Conservation (phyloP, 2,329 filamentous ascomycete species). For the Blastomyces silverae region DNA sequence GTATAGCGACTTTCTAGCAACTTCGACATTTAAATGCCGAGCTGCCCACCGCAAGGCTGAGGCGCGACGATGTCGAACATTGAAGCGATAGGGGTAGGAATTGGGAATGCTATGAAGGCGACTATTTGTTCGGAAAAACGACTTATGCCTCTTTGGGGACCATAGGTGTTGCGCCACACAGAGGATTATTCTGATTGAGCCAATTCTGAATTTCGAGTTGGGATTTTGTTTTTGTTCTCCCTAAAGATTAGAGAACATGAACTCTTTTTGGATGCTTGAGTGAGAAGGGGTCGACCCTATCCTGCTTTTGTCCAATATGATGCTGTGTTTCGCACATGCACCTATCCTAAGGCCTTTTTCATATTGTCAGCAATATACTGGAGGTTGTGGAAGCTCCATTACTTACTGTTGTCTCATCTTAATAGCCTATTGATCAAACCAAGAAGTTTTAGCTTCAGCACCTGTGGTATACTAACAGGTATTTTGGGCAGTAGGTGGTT, state of each 20-base stretch:
- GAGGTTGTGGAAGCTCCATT: background rate
- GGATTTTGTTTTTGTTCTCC: background rate
- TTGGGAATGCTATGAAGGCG: slow-evolving; percentile 9
- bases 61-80: slow-evolving; percentile 5
- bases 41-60: slow-evolving; percentile 15
- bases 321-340: background rate
- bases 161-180: slow-evolving; percentile 12
- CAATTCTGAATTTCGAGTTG: too few relatives aligned
- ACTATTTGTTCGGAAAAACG: slow-evolving; percentile 13
- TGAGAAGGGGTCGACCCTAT: background rate
- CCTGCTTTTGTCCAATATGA: background rate
- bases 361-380: background rate
- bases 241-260: background rate
- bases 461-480: background rate
- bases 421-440: background rate
- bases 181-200: slow-evolving; percentile 15
- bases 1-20: slow-evolving; percentile 11
- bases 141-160: slow-evolving; percentile 6
- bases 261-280: background rate
- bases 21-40: slow-evolving; percentile 1
- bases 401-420: background rate
- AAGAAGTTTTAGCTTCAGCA: background rate
- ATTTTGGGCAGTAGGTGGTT: background rate
- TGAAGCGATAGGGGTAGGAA: slow-evolving; percentile 12
- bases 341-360: background rate